Evolutionary conservation across 2,329 filamentous ascomycete genomes (phyloP), one percentile per base, ranked within the genome.

Genomic region (Nigrospora oryzae): DNA sequence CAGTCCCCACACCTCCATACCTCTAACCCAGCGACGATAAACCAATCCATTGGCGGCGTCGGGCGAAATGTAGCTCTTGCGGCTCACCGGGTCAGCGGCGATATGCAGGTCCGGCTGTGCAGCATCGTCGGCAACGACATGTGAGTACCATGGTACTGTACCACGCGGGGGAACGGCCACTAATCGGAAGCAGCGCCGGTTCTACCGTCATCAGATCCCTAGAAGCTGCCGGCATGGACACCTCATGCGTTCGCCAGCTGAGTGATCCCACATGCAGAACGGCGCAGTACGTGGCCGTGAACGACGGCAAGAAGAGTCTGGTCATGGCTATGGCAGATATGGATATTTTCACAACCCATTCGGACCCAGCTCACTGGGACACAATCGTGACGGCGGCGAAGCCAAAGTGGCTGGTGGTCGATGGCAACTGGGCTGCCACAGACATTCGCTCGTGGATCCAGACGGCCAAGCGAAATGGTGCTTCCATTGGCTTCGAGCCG

Each of bases 291-390:
- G 79, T 97, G 3, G 86, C 91, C 14, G 72, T 97, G 51, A 98
- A 97, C 60, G 86, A 94, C 58, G 71, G 72, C 1, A 79, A 84
- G 48, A 94, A 89, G 62, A 85, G 90, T 51, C 77, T 98, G 3
- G 75, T 90, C n/a, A 66, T 96, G 50, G 91, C 89, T 38, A 95
- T 96, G 88, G 90, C 91, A 5, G 93, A 97, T 60, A 96, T 97
- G 89, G 78, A 74, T 45, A 91, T 95, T 54, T 78, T 95, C 40
- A 75, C 81, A n/a, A 59, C 66, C 14, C 67, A 75, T 48, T 69
- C 71, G 1, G 74, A 77, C 49, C 63, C 72, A 0, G 61, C 70
- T 10, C 67, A 75, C 51, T 89, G 84, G 82, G 72, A 74, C 41
- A 73, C 79, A 1, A 68, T 78, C 28, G 66, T 89, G 8, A 62